A percentile compares a stretch with the other conserved stretches of the same genome.
phyloP scores from a whole-genome alignment of 2,329 filamentous ascomycete species.

The Fusarium virguliforme region DNA sequence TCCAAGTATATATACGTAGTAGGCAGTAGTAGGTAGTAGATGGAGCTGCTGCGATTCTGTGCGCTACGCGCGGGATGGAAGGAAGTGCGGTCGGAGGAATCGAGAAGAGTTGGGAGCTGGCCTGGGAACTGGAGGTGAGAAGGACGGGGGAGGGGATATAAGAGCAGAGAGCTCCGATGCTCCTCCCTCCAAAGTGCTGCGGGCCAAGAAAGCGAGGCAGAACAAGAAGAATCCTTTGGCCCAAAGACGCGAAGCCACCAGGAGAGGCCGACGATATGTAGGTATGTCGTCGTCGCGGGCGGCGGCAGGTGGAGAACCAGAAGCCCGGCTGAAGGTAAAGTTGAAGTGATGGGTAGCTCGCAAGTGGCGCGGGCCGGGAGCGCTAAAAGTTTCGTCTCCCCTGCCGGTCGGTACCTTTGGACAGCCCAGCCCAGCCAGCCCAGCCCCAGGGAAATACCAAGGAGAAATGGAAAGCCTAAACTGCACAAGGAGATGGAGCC shows the following conservation, averaged over 20 bases:
- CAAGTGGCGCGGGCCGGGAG: conserved; percentile 44
- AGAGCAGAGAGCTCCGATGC: conserved; percentile 36
- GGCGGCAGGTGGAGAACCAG: conserved; percentile 45
- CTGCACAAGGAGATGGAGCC: neutral
- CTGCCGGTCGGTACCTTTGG: conserved; percentile 14
- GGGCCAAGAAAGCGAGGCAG: conserved; percentile 24
- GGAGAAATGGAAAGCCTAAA: conserved; percentile 1
- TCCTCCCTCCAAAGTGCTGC: conserved; percentile 13
- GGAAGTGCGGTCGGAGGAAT: conserved; percentile 10
- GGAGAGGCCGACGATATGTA: conserved; percentile 39
- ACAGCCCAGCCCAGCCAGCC: neutral
- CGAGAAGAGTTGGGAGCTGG: conserved; percentile 3
- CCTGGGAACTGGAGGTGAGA: conserved; percentile 7
- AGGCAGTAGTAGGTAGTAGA: neutral
- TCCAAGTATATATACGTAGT: conserved; percentile 13
- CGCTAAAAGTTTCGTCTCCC: conserved; percentile 32
- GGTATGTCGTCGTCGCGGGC: conserved; percentile 39
- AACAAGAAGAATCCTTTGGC: conserved; percentile 8
- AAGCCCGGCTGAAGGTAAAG: conserved; percentile 47
- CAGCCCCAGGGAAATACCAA: neutral
- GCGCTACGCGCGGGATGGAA: conserved; percentile 10
- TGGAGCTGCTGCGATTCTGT: neutral
- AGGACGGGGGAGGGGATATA: conserved; percentile 31
- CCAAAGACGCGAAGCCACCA: conserved; percentile 39
- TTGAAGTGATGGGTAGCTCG: conserved; percentile 34